Percentiles rank a stretch among this genome's conserved stretches.
These are phyloP conservation scores for Senna siamea DNA, from an alignment of 306 rosid genomes.

Conservation along the genomic window DNA sequence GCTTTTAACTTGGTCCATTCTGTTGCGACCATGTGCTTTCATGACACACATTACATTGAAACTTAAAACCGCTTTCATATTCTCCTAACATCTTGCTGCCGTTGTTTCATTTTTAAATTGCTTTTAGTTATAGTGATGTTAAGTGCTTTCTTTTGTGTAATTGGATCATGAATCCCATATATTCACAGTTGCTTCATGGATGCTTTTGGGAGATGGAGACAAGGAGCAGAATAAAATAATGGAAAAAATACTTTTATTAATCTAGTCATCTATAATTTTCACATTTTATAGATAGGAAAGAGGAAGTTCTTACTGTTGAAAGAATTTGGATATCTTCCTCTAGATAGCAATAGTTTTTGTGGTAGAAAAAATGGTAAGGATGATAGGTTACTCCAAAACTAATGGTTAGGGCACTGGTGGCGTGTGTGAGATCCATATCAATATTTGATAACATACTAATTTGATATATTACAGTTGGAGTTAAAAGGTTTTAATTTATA, in stretches of 20 bases:
- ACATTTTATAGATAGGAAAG: not conserved
- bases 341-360: slow-evolving; percentile 10
- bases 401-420: too few relatives aligned
- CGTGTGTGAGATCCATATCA: too few relatives aligned
- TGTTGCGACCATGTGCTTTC: too few relatives aligned
- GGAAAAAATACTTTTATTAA: not conserved
- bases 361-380: too few relatives aligned
- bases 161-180: slow-evolving; percentile 5
- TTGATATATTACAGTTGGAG: not conserved
- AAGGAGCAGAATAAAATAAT: slow-evolving; percentile 2
- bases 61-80: not conserved
- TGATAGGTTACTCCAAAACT: too few relatives aligned
- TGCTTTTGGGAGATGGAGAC: not conserved
- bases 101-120: not conserved
- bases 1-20: too few relatives aligned
- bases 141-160: not conserved
- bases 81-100: slow-evolving; percentile 8
- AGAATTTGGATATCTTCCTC: slow-evolving; percentile 28
- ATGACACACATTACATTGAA: not conserved
- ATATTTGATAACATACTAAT: not conserved
- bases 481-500: not conserved
- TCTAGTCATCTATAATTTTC: not conserved
- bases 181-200: not conserved
- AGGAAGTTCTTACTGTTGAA: not conserved
- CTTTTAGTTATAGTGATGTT: not conserved